Evolutionary conservation across 2,329 filamentous ascomycete genomes (phyloP).

Genomic region (Phialocephala subalpina): DNA sequence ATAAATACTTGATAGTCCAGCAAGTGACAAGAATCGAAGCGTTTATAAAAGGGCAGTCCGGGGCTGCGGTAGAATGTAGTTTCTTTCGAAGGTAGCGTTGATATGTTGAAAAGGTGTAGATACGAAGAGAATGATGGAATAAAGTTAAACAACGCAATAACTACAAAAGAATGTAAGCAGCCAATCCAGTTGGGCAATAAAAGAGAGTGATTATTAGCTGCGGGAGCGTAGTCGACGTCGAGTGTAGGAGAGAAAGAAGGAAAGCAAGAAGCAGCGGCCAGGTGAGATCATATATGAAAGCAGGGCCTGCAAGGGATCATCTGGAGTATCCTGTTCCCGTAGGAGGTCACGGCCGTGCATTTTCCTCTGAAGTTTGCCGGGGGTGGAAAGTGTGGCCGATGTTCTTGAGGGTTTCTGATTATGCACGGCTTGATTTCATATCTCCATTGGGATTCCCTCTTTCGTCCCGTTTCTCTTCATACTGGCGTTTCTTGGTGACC

Average conservation of each 20-base stretch:
- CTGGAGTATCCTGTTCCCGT: constrained; percentile 37
- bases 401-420: constrained; percentile 46
- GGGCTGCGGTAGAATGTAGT: constrained; percentile 56
- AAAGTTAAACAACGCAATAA: constrained; percentile 43
- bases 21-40: constrained; percentile 43
- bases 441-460: constrained; percentile 36
- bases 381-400: constrained; percentile 36
- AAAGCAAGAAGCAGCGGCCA: constrained; percentile 32
- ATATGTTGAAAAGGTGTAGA: constrained; percentile 26
- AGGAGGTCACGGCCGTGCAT: constrained; percentile 38
- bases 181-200: constrained; percentile 61
- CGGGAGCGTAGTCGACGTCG: constrained; percentile 45
- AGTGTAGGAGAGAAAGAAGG: constrained; percentile 42
- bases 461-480: constrained; percentile 43
- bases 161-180: constrained; percentile 58
- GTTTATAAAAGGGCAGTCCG: constrained; percentile 48
- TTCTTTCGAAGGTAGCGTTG: constrained; percentile 34
- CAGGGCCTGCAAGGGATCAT: constrained; percentile 36
- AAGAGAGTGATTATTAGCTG: constrained; percentile 52
- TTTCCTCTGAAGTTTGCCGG: constrained; percentile 35
- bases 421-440: constrained; percentile 44
- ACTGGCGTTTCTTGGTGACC: constrained; percentile 41
- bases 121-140: constrained; percentile 40
- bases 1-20: constrained; percentile 41
- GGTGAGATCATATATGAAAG: constrained; percentile 41